Conservation (phyloP, 495 filamentous ascomycete species). For the Talaromyces proteolyticus region DNA sequence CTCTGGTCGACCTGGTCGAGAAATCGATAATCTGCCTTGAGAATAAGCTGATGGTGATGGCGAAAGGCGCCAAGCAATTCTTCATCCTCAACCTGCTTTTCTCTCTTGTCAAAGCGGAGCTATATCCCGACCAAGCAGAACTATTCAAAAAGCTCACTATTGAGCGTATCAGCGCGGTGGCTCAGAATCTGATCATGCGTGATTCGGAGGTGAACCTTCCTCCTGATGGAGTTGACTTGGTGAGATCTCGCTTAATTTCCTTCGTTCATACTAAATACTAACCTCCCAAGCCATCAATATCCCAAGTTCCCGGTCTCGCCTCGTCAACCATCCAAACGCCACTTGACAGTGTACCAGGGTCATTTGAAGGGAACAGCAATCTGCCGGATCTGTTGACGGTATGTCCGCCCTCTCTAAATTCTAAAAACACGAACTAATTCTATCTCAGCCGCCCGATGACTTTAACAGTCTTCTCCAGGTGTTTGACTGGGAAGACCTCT, state of each 20-base stretch:
- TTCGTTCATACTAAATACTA: no score
- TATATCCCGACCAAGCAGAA: slow-evolving; percentile 30
- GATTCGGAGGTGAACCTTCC: slow-evolving; percentile 26
- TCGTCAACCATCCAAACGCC: slow-evolving; percentile 12
- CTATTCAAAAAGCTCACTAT: slow-evolving; percentile 35
- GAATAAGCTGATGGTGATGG: slow-evolving; percentile 23
- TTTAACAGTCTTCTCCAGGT: slow-evolving; percentile 40
- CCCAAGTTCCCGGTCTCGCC: slow-evolving; percentile 20
- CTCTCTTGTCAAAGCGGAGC: slow-evolving; percentile 30
- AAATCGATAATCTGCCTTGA: slow-evolving; percentile 28
- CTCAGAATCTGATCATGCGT: slow-evolving; percentile 34
- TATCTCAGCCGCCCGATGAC: slow-evolving; percentile 22
- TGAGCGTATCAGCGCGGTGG: slow-evolving; percentile 30
- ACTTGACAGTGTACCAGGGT: neutral
- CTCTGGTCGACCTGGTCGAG: slow-evolving; percentile 30
- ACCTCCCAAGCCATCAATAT: neutral
- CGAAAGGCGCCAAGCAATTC: slow-evolving; percentile 41
- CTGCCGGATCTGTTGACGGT: slow-evolving; percentile 19
- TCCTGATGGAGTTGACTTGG: slow-evolving; percentile 23
- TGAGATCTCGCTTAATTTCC: no score
- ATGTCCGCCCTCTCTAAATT: slow-evolving; percentile 11
- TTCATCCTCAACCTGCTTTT: slow-evolving; percentile 38
- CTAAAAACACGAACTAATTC: slow-evolving; percentile 4
- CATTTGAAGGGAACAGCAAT: slow-evolving; percentile 13
- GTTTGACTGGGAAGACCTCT: slow-evolving; percentile 39